A percentile compares a stretch with the other conserved stretches of the same genome.
phyloP scores from a whole-genome alignment of 2,329 filamentous ascomycete species.

The Cyphellophora attinorum region DNA sequence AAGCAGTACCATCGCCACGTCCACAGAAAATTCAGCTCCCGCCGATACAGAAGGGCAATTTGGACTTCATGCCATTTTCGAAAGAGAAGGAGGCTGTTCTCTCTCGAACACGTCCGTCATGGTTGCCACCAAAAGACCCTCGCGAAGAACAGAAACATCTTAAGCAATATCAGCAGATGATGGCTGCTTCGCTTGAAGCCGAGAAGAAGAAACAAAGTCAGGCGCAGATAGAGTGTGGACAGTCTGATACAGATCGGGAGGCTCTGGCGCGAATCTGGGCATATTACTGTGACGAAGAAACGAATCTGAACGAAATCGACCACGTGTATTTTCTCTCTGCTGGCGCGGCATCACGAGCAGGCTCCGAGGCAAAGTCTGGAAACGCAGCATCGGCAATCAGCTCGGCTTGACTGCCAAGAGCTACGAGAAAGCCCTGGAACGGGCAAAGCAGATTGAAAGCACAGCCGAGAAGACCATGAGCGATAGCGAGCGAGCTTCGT shows the following conservation, averaged over 20 bases:
- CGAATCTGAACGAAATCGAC: conserved; percentile 45
- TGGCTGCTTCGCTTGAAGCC: conserved; percentile 51
- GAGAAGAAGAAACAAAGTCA: conserved; percentile 44
- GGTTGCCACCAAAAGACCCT: conserved; percentile 62
- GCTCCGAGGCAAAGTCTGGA: conserved; percentile 49
- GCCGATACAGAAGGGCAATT: conserved; percentile 51
- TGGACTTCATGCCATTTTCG: conserved; percentile 57
- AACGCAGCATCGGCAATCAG: conserved; percentile 52
- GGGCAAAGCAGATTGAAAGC: conserved; percentile 41
- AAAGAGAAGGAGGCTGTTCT: conserved; percentile 58
- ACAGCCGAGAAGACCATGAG: conserved; percentile 29
- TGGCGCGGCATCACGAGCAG: conserved; percentile 53
- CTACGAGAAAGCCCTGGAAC: conserved; percentile 47
- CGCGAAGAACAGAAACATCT: conserved; percentile 85
- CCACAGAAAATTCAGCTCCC: conserved; percentile 38
- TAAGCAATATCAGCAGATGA: conserved; percentile 59
- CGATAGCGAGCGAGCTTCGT: conserved; percentile 31
- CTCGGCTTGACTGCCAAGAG: conserved; percentile 46
- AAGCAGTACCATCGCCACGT: conserved; percentile 16
- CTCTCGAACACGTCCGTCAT: conserved; percentile 58
- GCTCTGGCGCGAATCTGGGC: conserved; percentile 53
- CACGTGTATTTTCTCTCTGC: conserved; percentile 51
- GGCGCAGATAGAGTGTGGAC: conserved; percentile 35
- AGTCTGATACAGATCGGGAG: conserved; percentile 30
- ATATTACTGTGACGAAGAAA: conserved; percentile 50